Base-by-base conservation (phyloP, 495 filamentous ascomycete species). In the Trichoderma asperelloides region DNA sequence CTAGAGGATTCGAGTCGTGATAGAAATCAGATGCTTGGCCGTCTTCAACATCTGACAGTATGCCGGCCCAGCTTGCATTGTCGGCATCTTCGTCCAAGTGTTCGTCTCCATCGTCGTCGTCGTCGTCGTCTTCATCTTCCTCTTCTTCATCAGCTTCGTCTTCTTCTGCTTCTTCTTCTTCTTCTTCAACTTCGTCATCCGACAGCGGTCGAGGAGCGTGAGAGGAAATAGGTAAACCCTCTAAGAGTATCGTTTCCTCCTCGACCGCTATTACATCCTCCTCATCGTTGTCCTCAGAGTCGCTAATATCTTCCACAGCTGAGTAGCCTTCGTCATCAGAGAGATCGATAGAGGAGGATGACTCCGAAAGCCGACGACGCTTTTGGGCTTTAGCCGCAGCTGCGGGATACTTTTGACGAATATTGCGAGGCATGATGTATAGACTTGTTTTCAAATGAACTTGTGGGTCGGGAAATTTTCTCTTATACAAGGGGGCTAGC, bases 251-350 rank as follows among this genome's bases (percentile, higher is more conserved):
- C 70, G 87, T 82, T 73, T 86, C 78, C 77, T 91, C 90, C 82
- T 95, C 90, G 70, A 85, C 79, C 77, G 86, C 84, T 70, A 87
- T 83, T 30, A 92, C 82, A 78, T 88, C 85, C 72, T 87, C 83
- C 70, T 92, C 89, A 74, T 91, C 89, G 66, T 81, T 77, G 64
- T 90, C 88, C 68, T 91, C 89, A 11, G 84, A 88, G 62, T 93
- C 91, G 66, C 85, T 89, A 68, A 96, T 89, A 45, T 90, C 85
- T 70, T 93, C 88, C 41, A 94, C 87, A 21, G 82, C 90, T 16
- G 87, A 87, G 72, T 90, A 89, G 60, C 82, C 84, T 66, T 89
- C 87, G 66, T 92, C 87, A 68, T 89, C 85, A 7, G 86, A 85
- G 40, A 83, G 79, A 70, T 82, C 74, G 63, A 81, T 73, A 0